A percentile compares a stretch with the other conserved stretches of the same genome.
Conservation (phyloP, 257 asterid species). For the Apocynum venetum region DNA sequence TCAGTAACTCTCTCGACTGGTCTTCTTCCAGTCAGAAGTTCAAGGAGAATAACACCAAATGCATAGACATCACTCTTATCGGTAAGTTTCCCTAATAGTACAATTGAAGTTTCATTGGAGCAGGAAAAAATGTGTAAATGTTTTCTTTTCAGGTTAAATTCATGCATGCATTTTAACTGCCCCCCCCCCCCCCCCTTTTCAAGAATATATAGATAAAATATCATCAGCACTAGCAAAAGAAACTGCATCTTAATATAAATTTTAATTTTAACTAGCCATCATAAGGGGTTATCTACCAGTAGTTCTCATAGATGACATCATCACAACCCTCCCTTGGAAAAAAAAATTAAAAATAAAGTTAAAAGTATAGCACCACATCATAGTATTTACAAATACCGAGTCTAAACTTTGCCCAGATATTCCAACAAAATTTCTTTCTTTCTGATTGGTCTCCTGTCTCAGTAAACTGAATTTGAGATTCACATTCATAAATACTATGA, state of each 20-base stretch:
- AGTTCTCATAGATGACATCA: not conserved
- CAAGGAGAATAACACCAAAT: constrained; percentile 85
- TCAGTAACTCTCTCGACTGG: constrained; percentile 73
- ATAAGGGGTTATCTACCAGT: not conserved
- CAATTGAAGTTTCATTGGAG: constrained; percentile 3
- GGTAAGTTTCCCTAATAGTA: constrained; percentile 69
- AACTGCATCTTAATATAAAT: not conserved
- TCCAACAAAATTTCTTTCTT: too few species aligned
- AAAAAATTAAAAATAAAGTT: not conserved
- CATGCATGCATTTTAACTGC: not conserved
- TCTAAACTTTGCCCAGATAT: too few species aligned
- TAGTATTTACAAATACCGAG: too few species aligned
- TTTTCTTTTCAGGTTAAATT: not conserved
- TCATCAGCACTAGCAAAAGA: not conserved
- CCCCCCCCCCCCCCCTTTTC: not conserved
- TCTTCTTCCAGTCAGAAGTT: constrained; percentile 80
- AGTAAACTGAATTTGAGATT: not conserved
- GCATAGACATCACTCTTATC: constrained; percentile 96
- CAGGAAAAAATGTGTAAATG: not conserved
- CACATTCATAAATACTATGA: not conserved
- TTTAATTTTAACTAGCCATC: not conserved
- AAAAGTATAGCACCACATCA: too few species aligned
- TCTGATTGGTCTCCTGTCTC: too few species aligned
- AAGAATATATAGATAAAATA: too few species aligned
- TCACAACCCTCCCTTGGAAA: not conserved